Evolutionary conservation across 345 rosid species (phyloP).

Genomic region (Gossypium longicalyx): DNA sequence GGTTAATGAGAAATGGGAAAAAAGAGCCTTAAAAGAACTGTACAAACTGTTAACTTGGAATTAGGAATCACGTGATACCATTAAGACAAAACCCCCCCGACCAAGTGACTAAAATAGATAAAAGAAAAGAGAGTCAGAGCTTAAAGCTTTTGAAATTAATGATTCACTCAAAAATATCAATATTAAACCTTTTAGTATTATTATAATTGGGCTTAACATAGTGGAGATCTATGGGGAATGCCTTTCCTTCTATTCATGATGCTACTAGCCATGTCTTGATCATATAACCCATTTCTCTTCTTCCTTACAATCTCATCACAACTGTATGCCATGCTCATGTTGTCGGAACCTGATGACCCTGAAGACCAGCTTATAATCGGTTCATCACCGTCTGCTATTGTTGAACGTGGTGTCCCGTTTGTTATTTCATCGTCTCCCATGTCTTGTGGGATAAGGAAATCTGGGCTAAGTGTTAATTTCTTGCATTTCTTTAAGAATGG

Average conservation of each 20-base stretch:
- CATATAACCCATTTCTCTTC: conserved; percentile 70
- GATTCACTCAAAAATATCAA: conserved; percentile 25
- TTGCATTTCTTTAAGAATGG: conserved; percentile 64
- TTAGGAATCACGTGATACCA: conserved; percentile 86
- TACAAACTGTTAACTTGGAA: conserved; percentile 34
- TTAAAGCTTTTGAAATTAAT: conserved; percentile 17
- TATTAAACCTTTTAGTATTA: neutral
- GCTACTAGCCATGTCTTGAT: conserved; percentile 56
- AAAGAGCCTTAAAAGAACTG: neutral
- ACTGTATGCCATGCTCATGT: conserved; percentile 30
- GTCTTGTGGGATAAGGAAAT: conserved; percentile 83
- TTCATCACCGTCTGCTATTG: conserved; percentile 64
- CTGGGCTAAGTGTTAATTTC: conserved; percentile 69
- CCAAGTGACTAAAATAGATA: conserved; percentile 37
- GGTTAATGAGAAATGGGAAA: too few species aligned
- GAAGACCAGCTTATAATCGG: conserved; percentile 64
- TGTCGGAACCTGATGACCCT: conserved; percentile 32
- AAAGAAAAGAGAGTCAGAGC: conserved; percentile 6
- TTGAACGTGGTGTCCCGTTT: conserved; percentile 59
- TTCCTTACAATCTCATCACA: conserved; percentile 46
- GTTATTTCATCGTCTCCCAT: conserved; percentile 51
- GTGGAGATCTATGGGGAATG: conserved; percentile 86
- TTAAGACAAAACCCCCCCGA: conserved; percentile 60
- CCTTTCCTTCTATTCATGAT: conserved; percentile 83
- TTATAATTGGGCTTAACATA: conserved; percentile 42